A percentile compares a stretch with the other conserved stretches of the same genome.
phyloP scores from a whole-genome alignment of 2,329 filamentous ascomycete genomes.

The Cytospora mali region DNA sequence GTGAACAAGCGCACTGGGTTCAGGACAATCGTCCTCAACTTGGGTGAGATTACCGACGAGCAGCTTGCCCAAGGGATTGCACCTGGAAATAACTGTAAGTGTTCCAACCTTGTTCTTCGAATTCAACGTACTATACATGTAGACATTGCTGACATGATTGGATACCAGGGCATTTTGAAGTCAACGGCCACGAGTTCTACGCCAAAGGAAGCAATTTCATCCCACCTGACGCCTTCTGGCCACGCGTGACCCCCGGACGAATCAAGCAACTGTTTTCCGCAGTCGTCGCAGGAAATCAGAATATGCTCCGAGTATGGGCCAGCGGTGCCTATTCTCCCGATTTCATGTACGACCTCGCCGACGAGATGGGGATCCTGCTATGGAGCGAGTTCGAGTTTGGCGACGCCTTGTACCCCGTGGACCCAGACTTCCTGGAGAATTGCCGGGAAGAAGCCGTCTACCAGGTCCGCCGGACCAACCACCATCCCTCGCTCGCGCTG shows the following conservation, averaged over 20 bases:
- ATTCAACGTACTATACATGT: neutral
- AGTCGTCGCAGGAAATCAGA: constrained; percentile 61
- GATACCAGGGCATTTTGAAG: constrained; percentile 61
- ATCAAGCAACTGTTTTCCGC: constrained; percentile 58
- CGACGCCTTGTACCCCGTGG: constrained; percentile 60
- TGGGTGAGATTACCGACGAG: constrained; percentile 53
- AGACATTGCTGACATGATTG: constrained; percentile 33
- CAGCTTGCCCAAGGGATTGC: constrained; percentile 55
- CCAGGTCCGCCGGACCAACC: constrained; percentile 62
- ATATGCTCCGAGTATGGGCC: constrained; percentile 66
- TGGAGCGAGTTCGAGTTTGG: constrained; percentile 68
- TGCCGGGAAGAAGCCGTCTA: constrained; percentile 59
- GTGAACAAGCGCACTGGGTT: constrained; percentile 61
- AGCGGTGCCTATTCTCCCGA: constrained; percentile 62
- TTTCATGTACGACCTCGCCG: constrained; percentile 64
- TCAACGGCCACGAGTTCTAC: constrained; percentile 66
- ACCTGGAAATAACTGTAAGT: constrained; percentile 34
- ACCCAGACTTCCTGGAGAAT: constrained; percentile 57
- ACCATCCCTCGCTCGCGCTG: constrained; percentile 58
- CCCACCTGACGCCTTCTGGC: constrained; percentile 65
- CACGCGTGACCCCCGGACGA: constrained; percentile 55
- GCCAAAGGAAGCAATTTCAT: constrained; percentile 67
- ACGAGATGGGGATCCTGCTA: constrained; percentile 61
- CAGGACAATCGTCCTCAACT: constrained; percentile 63
- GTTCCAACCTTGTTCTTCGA: neutral